Evolutionary conservation across 106 monocot species (phyloP), one percentile per base, ranked within the genome.

Genomic region (Iris macrosiphon): DNA sequence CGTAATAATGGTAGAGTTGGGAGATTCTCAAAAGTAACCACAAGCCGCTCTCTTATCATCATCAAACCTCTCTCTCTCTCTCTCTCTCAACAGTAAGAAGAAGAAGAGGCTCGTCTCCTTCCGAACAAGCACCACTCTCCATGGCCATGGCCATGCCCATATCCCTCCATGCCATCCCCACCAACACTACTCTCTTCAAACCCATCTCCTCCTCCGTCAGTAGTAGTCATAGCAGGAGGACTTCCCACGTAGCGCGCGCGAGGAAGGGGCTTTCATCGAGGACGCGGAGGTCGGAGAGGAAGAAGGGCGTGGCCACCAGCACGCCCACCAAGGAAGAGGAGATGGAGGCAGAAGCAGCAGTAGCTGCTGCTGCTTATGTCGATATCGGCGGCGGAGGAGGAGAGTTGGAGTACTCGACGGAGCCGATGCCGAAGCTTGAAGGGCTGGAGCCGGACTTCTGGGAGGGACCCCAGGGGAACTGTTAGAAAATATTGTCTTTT

Each of bases 381-480:
- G 69, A 52, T 2, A 59, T 55, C 0, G 62, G 6, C 2, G 57
- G 45, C 0, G 72, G 53, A 41, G 61, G 23, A 40, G 72, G 49
- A 41, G 57, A 29, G n/a, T 53, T 53, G n/a, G 64, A 58, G 53
- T 52, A 58, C 28, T 71, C 75, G 44, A 66, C 64, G 28, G 45
- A 24, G 38, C 76, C 82, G 39, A 72, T 75, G 76, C 94, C 94
- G 60, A 51, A 61, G 45, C 59, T 89, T 14, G 78, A 67, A 2
- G 88, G 85, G 31, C 37, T 57, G 63, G 64, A 79, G 57, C 58
- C 63, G 6, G 74, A 82, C 30, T 89, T 95, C 55, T 85, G 81
- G 78, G 94, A 89, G 67, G 94, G 94, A 0, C n/a, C 75, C 1
- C 78, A 79, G 79, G 82, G 78, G 85, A n/a, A n/a, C n/a, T n/a